These are phyloP conservation scores for Trichosporon asahii DNA, from an alignment of 1,284 basidiomycete species.

Conservation along the genomic window DNA sequence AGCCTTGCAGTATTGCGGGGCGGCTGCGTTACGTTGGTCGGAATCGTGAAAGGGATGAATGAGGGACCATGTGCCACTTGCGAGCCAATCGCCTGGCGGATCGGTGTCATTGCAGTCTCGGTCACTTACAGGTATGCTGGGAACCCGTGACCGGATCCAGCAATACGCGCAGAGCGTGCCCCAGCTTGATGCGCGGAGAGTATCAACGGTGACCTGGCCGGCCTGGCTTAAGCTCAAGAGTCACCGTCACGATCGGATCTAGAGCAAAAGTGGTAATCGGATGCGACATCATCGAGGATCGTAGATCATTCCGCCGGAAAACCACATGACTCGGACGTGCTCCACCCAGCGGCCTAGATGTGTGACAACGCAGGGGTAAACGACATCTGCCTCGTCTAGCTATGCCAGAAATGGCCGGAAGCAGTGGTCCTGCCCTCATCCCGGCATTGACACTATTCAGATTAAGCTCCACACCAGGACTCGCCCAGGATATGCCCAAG, in stretches of 20 bases:
- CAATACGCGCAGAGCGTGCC: background rate
- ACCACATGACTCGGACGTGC: background rate
- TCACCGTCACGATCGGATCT: background rate
- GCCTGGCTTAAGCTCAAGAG: background rate
- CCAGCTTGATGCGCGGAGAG: background rate
- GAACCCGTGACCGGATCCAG: background rate
- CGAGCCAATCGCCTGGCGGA: background rate
- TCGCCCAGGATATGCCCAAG: background rate
- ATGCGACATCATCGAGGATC: background rate
- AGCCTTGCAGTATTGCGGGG: background rate
- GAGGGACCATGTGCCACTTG: background rate
- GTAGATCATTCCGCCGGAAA: background rate
- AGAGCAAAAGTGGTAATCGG: background rate
- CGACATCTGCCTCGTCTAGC: background rate
- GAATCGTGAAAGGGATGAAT: background rate
- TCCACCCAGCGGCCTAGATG: background rate
- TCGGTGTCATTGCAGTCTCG: background rate
- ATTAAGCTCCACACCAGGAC: background rate
- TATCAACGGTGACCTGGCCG: background rate
- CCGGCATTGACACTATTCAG: background rate
- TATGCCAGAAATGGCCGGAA: background rate
- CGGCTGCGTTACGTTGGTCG: background rate
- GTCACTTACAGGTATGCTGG: background rate
- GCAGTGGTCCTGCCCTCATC: background rate
- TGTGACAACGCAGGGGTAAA: background rate